phyloP scores from a whole-genome alignment of 139 green algal species.

The Parachlorella kessleri region DNA sequence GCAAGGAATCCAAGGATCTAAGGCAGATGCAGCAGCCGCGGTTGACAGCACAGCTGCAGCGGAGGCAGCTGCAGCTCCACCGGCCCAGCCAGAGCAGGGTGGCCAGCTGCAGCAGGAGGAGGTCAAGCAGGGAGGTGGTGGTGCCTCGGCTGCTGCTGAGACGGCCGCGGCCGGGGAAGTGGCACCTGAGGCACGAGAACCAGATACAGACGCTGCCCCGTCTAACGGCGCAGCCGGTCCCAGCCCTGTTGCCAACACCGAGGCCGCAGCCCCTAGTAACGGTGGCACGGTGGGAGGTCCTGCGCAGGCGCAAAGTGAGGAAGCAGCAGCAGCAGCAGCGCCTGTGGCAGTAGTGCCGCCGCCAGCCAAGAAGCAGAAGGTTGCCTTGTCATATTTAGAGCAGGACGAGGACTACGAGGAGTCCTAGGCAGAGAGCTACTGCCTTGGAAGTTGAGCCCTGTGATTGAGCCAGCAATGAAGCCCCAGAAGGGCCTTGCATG shows the following conservation, averaged over 20 bases:
- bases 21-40: neutral
- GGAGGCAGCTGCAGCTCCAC: neutral
- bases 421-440: neutral
- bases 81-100: neutral
- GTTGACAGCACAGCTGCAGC: neutral
- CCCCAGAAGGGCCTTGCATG: too few species aligned
- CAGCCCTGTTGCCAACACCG: too few species aligned
- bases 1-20: too few species aligned
- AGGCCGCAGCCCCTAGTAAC: too few species aligned
- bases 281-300: too few species aligned
- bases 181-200: neutral
- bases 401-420: slow-evolving; percentile 29
- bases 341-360: slow-evolving; percentile 1
- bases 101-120: neutral
- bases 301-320: too few species aligned
- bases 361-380: slow-evolving; percentile 7
- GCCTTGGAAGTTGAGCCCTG: neutral
- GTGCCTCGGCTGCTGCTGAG: neutral
- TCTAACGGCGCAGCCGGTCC: too few species aligned
- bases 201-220: too few species aligned
- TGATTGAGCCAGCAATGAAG: too few species aligned
- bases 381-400: neutral
- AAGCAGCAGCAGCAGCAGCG: slow-evolving; percentile 4
- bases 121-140: neutral
- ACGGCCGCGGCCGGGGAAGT: slow-evolving; percentile 13